Evolutionary conservation across 179 eudicot species (phyloP).

Genomic region (Beta lomatogona): DNA sequence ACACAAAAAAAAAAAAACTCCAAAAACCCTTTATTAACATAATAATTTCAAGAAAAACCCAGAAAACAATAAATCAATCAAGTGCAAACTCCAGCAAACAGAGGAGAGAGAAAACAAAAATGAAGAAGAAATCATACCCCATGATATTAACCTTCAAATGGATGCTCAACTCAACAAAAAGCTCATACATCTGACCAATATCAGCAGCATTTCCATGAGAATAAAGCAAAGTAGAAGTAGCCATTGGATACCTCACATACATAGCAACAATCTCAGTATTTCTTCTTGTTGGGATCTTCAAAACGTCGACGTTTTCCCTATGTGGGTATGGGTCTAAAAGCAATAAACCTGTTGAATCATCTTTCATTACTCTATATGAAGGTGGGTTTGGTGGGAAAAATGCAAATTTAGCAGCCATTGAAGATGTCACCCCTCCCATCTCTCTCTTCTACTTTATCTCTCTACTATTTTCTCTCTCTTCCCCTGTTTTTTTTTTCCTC

Average conservation of each 20-base stretch:
- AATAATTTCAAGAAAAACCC: background rate
- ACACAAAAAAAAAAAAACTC: background rate
- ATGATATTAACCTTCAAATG: slow-evolving; percentile 76
- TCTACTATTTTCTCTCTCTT: slow-evolving; percentile 54
- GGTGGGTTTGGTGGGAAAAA: slow-evolving; percentile 83
- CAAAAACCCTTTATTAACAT: background rate
- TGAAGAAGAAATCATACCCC: slow-evolving; percentile 47
- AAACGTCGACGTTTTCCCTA: slow-evolving; percentile 85
- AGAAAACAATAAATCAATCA: background rate
- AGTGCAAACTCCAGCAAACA: background rate
- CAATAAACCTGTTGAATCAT: slow-evolving; percentile 51
- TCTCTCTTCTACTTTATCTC: slow-evolving; percentile 7
- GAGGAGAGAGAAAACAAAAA: background rate
- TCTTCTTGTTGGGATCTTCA: slow-evolving; percentile 65
- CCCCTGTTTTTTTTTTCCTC: background rate
- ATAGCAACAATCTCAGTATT: slow-evolving; percentile 74
- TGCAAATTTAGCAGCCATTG: slow-evolving; percentile 84
- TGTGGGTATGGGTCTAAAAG: slow-evolving; percentile 65
- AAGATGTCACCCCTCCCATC: slow-evolving; percentile 86
- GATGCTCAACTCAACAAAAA: slow-evolving; percentile 82
- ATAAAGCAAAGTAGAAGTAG: slow-evolving; percentile 70
- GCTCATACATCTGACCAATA: slow-evolving; percentile 97
- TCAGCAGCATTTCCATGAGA: slow-evolving; percentile 98
- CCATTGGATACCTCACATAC: slow-evolving; percentile 86
- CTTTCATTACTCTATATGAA: slow-evolving; percentile 50